phyloP scores from a whole-genome alignment of 345 rosid genomes.

The Gossypium bickii region DNA sequence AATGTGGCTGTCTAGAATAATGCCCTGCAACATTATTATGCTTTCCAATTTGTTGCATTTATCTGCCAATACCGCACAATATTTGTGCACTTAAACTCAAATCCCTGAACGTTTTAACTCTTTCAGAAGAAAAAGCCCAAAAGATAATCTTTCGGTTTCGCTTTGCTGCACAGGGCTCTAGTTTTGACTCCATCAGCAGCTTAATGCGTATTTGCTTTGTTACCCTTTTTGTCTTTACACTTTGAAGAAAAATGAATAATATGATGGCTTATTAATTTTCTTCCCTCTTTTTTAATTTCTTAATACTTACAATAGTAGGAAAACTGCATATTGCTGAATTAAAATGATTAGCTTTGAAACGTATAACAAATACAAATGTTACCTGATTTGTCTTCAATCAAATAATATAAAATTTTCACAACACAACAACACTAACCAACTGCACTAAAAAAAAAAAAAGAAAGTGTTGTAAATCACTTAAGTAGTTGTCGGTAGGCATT shows the following conservation, averaged over 20 bases:
- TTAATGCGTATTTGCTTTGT: neutral
- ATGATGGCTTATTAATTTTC: neutral
- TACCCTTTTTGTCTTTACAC: neutral
- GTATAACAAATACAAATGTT: neutral
- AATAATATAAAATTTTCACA: neutral
- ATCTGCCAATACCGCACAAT: neutral
- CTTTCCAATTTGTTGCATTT: neutral
- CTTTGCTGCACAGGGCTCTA: conserved; percentile 11
- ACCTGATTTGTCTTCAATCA: no score
- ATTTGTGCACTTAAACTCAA: neutral
- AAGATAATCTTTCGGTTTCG: neutral
- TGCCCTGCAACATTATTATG: neutral
- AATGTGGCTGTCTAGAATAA: neutral
- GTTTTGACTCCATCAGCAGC: neutral
- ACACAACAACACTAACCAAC: conserved; percentile 10
- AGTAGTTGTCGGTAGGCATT: conserved; percentile 26
- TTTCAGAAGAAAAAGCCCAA: neutral
- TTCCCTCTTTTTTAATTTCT: neutral
- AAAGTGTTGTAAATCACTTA: neutral
- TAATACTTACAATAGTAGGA: neutral
- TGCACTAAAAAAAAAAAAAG: neutral
- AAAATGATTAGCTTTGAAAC: conserved; percentile 4
- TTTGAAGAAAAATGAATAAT: neutral
- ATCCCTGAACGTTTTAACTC: neutral
- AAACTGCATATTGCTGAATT: neutral